Evolutionary conservation across 2,329 filamentous ascomycete species (phyloP), one percentile per base, ranked within the genome.

Genomic region (Aplosporella prunicola): DNA sequence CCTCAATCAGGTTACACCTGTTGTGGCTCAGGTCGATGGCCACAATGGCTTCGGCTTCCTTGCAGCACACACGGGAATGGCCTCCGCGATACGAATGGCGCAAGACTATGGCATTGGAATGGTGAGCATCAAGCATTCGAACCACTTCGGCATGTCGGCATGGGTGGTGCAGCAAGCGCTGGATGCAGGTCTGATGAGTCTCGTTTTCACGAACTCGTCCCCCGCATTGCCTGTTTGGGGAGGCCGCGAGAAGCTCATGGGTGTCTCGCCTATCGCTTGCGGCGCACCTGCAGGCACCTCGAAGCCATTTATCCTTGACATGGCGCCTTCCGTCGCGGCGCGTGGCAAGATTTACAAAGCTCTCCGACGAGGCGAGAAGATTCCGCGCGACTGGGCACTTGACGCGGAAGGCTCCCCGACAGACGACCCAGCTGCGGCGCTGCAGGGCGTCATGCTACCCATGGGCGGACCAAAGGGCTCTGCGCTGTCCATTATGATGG

Each of bases 391-490:
- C 48, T 91, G 83, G 84, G 83, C 82, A 1, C 64, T 89, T 5
- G 82, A 89, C 56, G 67, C 63, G 0, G 72, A 87, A 11, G 83
- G 84, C 0, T 64, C 65, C 9, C 68, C 61, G n/a, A 86, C 82
- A 0, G 74, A 81, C 39, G 82, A 91, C 47, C 82, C 85, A 0
- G 72, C 68, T 1, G 69, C 68, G 14, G 85, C 84, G 0, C 61
- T 91, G 8, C 73, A 76, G 22, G 83, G 83, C 1, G 81, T 88
- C 3, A 89, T 91, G 84, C 61, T 89, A 14, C 83, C 84, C 0
- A 87, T 91, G 80, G 83, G 83, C 2, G 84, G 85, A 0, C 82
- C 84, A 0, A 91, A 91, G 57, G 85, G 85, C 0, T 83, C 79
- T 2, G 85, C 73, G 0, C 56, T 91, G 26, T 66, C 81, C 0